Conservation (phyloP, 441 rosid genomes). For the Syzygium syzygioides region DNA sequence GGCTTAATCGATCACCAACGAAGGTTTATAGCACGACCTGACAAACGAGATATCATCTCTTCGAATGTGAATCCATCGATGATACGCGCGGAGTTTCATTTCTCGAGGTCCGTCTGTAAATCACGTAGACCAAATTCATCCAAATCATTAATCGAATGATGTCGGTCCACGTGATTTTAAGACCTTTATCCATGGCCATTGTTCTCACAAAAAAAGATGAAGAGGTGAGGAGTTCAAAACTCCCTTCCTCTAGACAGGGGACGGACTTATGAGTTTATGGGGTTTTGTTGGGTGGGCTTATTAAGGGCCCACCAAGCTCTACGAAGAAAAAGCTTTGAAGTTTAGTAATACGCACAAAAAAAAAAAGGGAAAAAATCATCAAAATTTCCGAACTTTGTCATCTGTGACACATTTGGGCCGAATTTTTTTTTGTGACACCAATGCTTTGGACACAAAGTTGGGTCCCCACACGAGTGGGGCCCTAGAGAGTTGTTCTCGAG, state of each 20-base stretch:
- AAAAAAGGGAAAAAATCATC: too few species aligned
- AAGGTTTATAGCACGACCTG: accelerated
- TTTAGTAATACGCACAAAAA: too few species aligned
- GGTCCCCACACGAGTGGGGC: background rate
- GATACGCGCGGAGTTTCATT: background rate
- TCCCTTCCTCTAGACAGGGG: too few species aligned
- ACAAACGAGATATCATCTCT: background rate
- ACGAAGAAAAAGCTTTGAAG: too few species aligned
- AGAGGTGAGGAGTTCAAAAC: too few species aligned
- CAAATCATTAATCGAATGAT: accelerated
- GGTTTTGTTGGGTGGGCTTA: too few species aligned
- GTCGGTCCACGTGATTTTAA: background rate
- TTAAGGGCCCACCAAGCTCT: too few species aligned
- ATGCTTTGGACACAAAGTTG: background rate
- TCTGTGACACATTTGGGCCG: too few species aligned
- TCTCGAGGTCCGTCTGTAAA: background rate
- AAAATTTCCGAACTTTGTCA: too few species aligned
- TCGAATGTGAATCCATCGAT: background rate
- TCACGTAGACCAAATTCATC: accelerated
- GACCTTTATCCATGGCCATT: background rate
- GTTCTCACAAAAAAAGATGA: too few species aligned
- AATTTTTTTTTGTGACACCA: too few species aligned
- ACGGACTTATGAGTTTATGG: too few species aligned
- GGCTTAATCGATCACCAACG: accelerated
- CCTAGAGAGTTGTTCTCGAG: background rate